Evolutionary conservation across 257 asterid species (phyloP), one percentile per base, ranked within the genome.

Genomic region (Solanum boliviense): DNA sequence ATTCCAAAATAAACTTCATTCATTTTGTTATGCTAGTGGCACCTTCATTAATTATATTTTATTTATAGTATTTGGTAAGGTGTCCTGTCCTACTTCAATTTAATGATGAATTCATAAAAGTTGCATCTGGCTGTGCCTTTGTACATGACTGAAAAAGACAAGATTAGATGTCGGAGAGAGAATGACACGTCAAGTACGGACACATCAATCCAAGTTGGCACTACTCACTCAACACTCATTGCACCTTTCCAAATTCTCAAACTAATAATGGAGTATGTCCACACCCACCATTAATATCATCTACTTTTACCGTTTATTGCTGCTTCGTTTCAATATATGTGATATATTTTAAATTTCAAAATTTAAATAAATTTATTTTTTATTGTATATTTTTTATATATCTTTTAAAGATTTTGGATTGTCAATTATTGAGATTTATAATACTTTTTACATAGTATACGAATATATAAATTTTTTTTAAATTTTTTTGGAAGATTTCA

Each of bases 81-180:
- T 29, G 7, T 5, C n/a, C 76, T 31, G 23, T 71, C 5, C 81
- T 44, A 21, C 32, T 75, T 46, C 20, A 36, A 36, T 11, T 36
- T 74, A 27, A 36, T 74, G 9, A 60, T 60, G 12, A 75, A 75
- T 21, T 75, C 20, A 75, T 34, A 35, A 8, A 72, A 7, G 83
- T 44, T 74, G 52, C 86, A 44, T 67, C 85, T 85, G 91, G 90
- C 73, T 87, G 56, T 39, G 25, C 5, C 60, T 83, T 89, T 89
- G 91, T 85, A 85, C 87, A 38, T 89, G 65, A 31, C 20, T 41
- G 90, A 83, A 91, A 88, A 86, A 2, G 92, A 91, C 92, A 87
- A 91, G 86, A 15, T 56, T 52, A 46, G 83, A 58, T 13, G 79
- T 72, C 13, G 90, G 85, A 75, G 85, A 83, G 29, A 36, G 70